Conservation (phyloP, 495 filamentous ascomycete species). For the Lasiosphaeris hirsuta region DNA sequence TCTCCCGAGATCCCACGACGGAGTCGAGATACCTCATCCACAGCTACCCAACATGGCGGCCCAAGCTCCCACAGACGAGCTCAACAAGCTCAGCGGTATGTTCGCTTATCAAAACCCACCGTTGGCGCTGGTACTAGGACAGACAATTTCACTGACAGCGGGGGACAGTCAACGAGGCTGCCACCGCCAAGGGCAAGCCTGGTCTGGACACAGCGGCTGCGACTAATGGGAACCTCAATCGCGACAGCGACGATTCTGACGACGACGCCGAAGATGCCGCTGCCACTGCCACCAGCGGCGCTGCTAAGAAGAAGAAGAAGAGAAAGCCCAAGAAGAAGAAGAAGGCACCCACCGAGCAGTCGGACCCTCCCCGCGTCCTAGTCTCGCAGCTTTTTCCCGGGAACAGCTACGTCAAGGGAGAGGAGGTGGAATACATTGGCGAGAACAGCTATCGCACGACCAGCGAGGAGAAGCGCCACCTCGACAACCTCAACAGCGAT, state of each 20-base stretch:
- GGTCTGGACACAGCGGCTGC: conserved; percentile 39
- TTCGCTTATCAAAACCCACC: background rate
- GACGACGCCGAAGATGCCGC: conserved; percentile 51
- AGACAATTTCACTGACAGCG: background rate
- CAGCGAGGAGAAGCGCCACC: conserved; percentile 80
- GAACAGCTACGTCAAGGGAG: conserved; percentile 70
- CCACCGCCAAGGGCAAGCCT: conserved; percentile 50
- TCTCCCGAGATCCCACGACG: background rate
- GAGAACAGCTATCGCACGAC: conserved; percentile 82
- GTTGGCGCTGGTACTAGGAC: background rate
- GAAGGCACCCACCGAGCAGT: conserved; percentile 70
- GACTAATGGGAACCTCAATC: conserved; percentile 57
- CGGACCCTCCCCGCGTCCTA: conserved; percentile 70
- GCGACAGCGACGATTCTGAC: conserved; percentile 65
- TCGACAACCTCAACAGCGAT: conserved; percentile 78
- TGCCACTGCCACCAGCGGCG: conserved; percentile 36
- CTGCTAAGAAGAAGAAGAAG: conserved; percentile 65
- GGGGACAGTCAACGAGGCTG: conserved; percentile 37
- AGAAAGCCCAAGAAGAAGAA: conserved; percentile 85
- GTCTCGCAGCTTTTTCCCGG: conserved; percentile 74
- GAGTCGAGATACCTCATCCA: background rate
- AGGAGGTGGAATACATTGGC: conserved; percentile 72
- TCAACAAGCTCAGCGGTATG: conserved; percentile 43
- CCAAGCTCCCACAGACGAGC: conserved; percentile 40
- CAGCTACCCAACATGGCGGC: conserved; percentile 38